Evolutionary conservation across 2,329 filamentous ascomycete species (phyloP).

Genomic region (Chrysosporium keratinophilum): DNA sequence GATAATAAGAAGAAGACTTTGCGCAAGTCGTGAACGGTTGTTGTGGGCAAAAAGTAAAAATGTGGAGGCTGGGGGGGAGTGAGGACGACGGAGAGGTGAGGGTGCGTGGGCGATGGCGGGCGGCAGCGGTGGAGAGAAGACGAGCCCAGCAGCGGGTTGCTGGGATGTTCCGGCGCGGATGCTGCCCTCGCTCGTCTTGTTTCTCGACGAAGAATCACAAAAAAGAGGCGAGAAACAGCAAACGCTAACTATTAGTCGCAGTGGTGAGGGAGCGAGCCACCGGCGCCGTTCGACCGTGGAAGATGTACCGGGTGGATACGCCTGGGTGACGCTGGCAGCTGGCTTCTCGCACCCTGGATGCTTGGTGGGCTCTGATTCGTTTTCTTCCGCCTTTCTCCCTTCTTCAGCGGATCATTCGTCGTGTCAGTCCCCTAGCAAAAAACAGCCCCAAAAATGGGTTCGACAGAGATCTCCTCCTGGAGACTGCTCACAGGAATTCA

Average conservation of each 20-base stretch:
- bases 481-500: too few species aligned
- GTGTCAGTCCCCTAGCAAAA: too few species aligned
- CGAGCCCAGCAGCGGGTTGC: not conserved
- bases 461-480: too few species aligned
- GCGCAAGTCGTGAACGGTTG: slow-evolving; percentile 13
- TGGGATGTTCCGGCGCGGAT: not conserved
- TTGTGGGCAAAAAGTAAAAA: slow-evolving; percentile 14
- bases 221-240: slow-evolving; percentile 1
- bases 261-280: not conserved
- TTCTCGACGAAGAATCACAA: not conserved
- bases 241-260: slow-evolving; percentile 4
- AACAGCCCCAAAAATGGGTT: too few species aligned
- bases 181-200: not conserved
- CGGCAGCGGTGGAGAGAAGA: not conserved
- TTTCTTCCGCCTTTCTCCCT: not conserved
- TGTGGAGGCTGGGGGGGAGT: slow-evolving; percentile 23
- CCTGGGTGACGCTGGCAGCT: too few species aligned
- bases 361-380: not conserved
- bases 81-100: slow-evolving; percentile 4
- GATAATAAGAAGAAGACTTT: slow-evolving; percentile 16
- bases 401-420: not conserved
- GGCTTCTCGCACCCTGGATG: not conserved
- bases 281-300: slow-evolving; percentile 9
- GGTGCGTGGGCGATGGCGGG: not conserved
- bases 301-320: not conserved